Conservation (phyloP, 129 eudicot species). For the Oenanthe sinensis region DNA sequence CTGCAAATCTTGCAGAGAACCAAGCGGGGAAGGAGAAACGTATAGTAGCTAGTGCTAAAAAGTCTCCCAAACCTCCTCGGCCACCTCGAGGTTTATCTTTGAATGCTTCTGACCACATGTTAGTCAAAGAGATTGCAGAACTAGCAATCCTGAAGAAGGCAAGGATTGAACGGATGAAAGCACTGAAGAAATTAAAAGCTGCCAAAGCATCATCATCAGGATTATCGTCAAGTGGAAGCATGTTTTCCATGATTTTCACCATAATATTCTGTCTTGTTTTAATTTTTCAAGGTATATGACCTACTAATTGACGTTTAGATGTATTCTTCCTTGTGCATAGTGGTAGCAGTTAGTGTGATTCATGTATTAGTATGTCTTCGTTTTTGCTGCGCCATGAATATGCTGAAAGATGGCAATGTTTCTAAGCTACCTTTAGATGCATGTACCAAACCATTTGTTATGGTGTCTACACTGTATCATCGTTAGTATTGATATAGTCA, state of each 20-base stretch:
- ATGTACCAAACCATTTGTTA: neutral
- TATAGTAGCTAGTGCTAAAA: constrained; percentile 44
- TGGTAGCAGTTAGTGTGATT: neutral
- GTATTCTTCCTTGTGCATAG: neutral
- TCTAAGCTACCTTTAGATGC: neutral
- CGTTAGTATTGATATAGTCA: neutral
- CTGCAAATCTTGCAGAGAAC: constrained; percentile 23
- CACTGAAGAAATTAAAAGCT: constrained; percentile 62
- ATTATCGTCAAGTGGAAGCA: constrained; percentile 30
- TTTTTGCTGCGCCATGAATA: neutral
- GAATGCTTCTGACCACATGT: constrained; percentile 70
- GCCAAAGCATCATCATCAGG: constrained; percentile 36
- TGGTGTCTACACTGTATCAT: neutral
- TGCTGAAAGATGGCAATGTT: neutral
- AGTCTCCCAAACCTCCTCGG: constrained; percentile 78
- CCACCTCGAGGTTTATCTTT: constrained; percentile 59
- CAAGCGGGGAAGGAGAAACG: constrained; percentile 47
- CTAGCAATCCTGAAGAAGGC: constrained; percentile 72
- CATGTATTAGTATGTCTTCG: neutral
- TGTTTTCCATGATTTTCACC: constrained; percentile 62
- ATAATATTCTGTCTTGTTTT: constrained; percentile 44
- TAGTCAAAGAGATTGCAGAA: constrained; percentile 69
- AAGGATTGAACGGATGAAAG: constrained; percentile 61
- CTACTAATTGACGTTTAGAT: neutral
- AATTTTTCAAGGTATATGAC: constrained; percentile 53